Conservation (phyloP, 495 filamentous ascomycete genomes). For the Collariella sp. region DNA sequence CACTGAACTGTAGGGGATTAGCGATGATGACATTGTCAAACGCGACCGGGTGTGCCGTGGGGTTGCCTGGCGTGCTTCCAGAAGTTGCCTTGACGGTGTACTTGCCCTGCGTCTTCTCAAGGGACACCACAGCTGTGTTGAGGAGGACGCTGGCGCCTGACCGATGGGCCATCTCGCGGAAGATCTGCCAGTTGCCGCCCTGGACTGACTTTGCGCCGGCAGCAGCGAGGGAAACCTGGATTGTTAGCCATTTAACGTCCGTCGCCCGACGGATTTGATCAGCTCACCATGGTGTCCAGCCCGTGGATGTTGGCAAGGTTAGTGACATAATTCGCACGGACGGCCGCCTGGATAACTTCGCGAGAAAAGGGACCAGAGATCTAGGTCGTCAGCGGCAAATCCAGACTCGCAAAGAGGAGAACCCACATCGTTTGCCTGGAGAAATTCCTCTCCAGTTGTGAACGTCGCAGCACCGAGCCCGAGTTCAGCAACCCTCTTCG, state of each 20-base stretch:
- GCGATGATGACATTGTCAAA: slow-evolving; percentile 81
- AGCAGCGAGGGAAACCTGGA: slow-evolving; percentile 59
- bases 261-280: neutral
- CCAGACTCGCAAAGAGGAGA: neutral
- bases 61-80: slow-evolving; percentile 16
- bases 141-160: slow-evolving; percentile 53
- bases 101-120: slow-evolving; percentile 32
- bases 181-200: slow-evolving; percentile 95
- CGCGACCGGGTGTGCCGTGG: slow-evolving; percentile 27
- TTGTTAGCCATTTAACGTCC: neutral
- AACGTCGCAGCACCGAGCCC: slow-evolving; percentile 57
- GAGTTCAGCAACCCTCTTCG: slow-evolving; percentile 52
- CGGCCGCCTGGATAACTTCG: slow-evolving; percentile 87
- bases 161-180: slow-evolving; percentile 64
- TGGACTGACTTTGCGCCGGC: slow-evolving; percentile 70
- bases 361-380: slow-evolving; percentile 59
- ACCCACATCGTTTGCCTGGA: slow-evolving; percentile 54
- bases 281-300: slow-evolving; percentile 80
- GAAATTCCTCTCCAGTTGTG: slow-evolving; percentile 60
- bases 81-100: slow-evolving; percentile 45
- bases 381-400: slow-evolving; percentile 19
- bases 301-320: slow-evolving; percentile 81
- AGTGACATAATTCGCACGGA: slow-evolving; percentile 91
- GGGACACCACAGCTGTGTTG: slow-evolving; percentile 60
- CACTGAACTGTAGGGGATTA: slow-evolving; percentile 61